Base-by-base conservation (phyloP, 1,284 basidiomycete genomes). In the Ceratobasidium sp. region DNA sequence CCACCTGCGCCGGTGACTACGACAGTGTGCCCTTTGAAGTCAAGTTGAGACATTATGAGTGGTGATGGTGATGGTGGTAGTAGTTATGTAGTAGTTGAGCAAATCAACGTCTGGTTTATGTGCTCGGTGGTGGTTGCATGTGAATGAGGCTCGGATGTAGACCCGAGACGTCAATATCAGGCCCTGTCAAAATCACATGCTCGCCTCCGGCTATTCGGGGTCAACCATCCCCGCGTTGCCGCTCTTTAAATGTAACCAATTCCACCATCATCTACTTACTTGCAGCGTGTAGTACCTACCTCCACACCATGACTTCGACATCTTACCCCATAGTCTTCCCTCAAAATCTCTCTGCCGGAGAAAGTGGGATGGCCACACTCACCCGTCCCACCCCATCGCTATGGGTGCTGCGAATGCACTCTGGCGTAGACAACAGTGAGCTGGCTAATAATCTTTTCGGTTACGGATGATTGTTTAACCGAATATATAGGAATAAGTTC, bases 1-100 rank as follows among this genome's bases (percentile, higher is more conserved):
- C 96, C 96, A 46, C 98, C 98, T 76, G 96, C 97, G 78, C 98
- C 98, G 67, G 98, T 99, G 81, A 99, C 88, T 82, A 99, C 90
- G 81, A 97, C 95, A 53, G 96, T 97, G 80, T 98, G 95, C 81
- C 93, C 94, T 87, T 96, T 94, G 90, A 97, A 98, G 6, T 92
- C 93, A 33, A 95, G 85, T 13, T 76, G 44, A 23, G 60, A 55
- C 72, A 76, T 76, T 55, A 55, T 61, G 75, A 46, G 67, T 67
- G 56, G 33, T 33, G 33, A 61, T 70, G 67, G 78, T 77, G 39
- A 71, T 72, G 58, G 46, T 75, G 23, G 49, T 67, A n/a, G 64
- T 58, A 26, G 42, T 44, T 2, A 28, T 39, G 61, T 23, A 39
- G 53, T 46, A 12, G 23, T 33, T 39, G 42, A 42, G 60, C 15